These are phyloP conservation scores for Cercospora sp. DNA, from an alignment of 2,329 filamentous ascomycete genomes.

Conservation along the genomic window DNA sequence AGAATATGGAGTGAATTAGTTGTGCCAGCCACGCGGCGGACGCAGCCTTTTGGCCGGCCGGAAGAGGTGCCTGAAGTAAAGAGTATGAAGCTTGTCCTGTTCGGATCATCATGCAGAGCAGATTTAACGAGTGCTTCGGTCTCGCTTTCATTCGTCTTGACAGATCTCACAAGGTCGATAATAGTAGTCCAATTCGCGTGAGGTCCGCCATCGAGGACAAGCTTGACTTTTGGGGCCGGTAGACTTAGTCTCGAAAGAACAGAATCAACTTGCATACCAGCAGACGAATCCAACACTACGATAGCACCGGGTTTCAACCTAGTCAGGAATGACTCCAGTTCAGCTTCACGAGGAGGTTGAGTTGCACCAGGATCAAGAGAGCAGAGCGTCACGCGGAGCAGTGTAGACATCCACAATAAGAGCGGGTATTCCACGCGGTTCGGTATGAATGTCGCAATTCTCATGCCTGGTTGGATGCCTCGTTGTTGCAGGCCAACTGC, in stretches of 20 bases:
- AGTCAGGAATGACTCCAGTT: conserved; percentile 17
- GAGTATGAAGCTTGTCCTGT: conserved; percentile 17
- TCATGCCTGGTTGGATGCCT: conserved; percentile 18
- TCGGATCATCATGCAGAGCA: conserved; percentile 17
- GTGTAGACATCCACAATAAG: conserved; percentile 15
- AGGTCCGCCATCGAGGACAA: conserved; percentile 13
- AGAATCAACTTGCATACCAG: conserved; percentile 12
- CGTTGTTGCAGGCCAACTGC: conserved; percentile 13
- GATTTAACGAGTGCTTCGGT: not conserved
- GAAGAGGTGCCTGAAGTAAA: conserved; percentile 26
- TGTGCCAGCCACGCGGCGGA: conserved; percentile 11
- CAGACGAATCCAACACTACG: conserved; percentile 13
- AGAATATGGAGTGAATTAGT: conserved; percentile 4
- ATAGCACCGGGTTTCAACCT: conserved; percentile 18
- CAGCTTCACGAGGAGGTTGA: conserved; percentile 15
- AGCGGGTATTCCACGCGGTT: conserved; percentile 25
- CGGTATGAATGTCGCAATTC: conserved; percentile 22
- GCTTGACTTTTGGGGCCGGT: conserved; percentile 14
- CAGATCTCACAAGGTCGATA: not conserved
- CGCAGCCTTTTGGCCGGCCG: conserved; percentile 24
- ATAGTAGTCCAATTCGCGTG: conserved; percentile 2
- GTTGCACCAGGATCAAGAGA: conserved; percentile 24
- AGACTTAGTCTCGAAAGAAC: not conserved
- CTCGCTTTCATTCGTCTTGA: not conserved
- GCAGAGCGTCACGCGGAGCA: conserved; percentile 17